Evolutionary conservation across 176 grass and related monocot genomes (phyloP).

Genomic region (Eleusine coracana): DNA sequence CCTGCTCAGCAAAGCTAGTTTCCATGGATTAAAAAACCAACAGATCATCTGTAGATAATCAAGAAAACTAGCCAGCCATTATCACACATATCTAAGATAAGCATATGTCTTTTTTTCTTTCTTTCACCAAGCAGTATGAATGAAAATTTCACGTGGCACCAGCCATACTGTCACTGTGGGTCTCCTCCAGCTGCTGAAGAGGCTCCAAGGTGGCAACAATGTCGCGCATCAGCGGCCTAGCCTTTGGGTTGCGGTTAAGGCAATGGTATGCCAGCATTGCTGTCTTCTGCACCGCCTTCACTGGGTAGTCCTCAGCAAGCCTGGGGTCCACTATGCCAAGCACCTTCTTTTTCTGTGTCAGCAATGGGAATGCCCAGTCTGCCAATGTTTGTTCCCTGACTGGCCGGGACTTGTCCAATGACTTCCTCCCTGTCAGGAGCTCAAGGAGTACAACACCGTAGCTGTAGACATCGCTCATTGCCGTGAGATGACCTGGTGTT

Average conservation of each 20-base stretch:
- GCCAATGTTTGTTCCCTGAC: slow-evolving; percentile 69
- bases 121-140: neutral
- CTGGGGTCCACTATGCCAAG: slow-evolving; percentile 61
- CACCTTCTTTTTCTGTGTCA: slow-evolving; percentile 51
- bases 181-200: slow-evolving; percentile 45
- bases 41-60: slow-evolving; percentile 19
- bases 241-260: slow-evolving; percentile 73
- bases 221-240: slow-evolving; percentile 70
- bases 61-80: slow-evolving; percentile 10
- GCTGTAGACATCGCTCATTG: slow-evolving; percentile 93
- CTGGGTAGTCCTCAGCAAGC: slow-evolving; percentile 66
- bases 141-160: slow-evolving; percentile 15
- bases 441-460: slow-evolving; percentile 87
- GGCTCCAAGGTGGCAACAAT: slow-evolving; percentile 75
- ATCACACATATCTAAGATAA: neutral
- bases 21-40: slow-evolving; percentile 29
- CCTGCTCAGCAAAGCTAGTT: slow-evolving; percentile 15
- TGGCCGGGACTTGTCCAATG: slow-evolving; percentile 71
- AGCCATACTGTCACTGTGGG: neutral
- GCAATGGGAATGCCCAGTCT: slow-evolving; percentile 67
- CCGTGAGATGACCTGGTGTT: slow-evolving; percentile 67
- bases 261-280: slow-evolving; percentile 85
- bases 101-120: neutral
- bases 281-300: slow-evolving; percentile 66
- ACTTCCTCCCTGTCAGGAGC: slow-evolving; percentile 68